Base-by-base conservation (phyloP, 2,329 filamentous ascomycete genomes). In the Penicillium frequentans region DNA sequence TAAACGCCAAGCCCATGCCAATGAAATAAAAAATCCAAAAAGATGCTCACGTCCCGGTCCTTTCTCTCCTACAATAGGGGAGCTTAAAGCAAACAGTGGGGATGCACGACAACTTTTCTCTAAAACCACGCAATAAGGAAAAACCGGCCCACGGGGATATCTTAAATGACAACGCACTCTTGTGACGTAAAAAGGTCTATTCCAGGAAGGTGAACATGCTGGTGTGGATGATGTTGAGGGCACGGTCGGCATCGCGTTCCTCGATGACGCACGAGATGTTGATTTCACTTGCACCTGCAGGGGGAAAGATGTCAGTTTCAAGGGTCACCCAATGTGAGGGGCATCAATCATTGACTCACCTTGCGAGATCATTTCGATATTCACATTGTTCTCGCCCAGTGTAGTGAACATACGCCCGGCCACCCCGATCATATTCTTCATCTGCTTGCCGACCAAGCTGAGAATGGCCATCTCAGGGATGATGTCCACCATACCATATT, bases 331-430 rank as follows among this genome's bases (percentile, higher is more conserved):
- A 19, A 35, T 52, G 39, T 37, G 39, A 45, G 43, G 39, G 29
- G 29, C 16, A 46, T 46, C 57, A 52, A 62, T 50, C 39, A 57
- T 54, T 52, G 31, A 65, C 81, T 69, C 82, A 93, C 95, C 95
- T 79, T 99, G 95, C 24, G 91, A 96, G 65, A 99, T 99, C 95
- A 99, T 99, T 79, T 99, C 95, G 66, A 99, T 91, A 73, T 99
- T 99, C 71, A 99, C 88, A 67, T 90, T 90, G 73, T 96, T 90
- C 72, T 97, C 90, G 44, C 95, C 95, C 19, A 99, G 81, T 1
- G 93, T 96, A 48, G 90, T 91, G 76, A 99, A 98, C 90, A 99
- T 98, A 66, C 85, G 87, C 27, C 95, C 95, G 8, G 90, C 90
- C 61, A 99, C 91, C 60, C 95, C 95, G 56, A 90, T 82, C 92